Percentiles rank a stretch among this genome's conserved stretches.
These are phyloP conservation scores for Parietichytrium sp. DNA, from an alignment of 108 stramenopile genomes.

Conservation along the genomic window DNA sequence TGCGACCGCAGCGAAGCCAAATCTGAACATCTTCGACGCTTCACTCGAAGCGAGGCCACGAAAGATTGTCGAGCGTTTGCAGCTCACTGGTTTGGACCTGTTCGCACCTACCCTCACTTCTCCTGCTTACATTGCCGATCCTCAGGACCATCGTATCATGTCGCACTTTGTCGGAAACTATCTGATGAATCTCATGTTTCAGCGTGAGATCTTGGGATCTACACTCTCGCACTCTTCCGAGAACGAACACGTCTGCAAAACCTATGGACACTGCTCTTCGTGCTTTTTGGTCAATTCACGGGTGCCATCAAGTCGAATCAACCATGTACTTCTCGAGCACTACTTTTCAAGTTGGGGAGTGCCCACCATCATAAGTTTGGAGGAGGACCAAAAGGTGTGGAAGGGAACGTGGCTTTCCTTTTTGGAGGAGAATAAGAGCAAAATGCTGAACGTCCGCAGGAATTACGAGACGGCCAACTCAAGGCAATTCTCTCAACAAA, in stretches of 20 bases:
- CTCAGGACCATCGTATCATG: neutral
- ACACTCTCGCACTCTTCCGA: neutral
- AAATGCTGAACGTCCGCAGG: neutral
- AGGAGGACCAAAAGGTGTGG: neutral
- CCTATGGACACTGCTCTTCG: neutral
- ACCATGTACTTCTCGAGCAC: neutral
- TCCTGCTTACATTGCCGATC: neutral
- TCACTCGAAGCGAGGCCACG: no score
- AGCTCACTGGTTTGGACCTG: neutral
- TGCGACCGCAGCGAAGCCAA: neutral
- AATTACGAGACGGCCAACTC: neutral
- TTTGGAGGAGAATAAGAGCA: neutral
- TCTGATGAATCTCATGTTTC: neutral
- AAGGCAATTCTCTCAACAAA: neutral
- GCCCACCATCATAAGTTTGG: neutral
- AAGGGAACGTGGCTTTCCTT: neutral
- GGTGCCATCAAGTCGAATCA: neutral
- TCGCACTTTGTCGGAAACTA: neutral
- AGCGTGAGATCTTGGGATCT: neutral
- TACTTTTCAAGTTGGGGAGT: neutral
- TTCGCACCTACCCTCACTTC: neutral
- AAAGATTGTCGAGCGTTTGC: no score
- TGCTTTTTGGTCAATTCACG: neutral
- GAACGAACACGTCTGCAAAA: neutral
- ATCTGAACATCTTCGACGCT: neutral